A percentile compares a stretch with the other conserved stretches of the same genome.
These are phyloP conservation scores for Calycina herbarum DNA, from an alignment of 2,329 filamentous ascomycete genomes.

Conservation along the genomic window DNA sequence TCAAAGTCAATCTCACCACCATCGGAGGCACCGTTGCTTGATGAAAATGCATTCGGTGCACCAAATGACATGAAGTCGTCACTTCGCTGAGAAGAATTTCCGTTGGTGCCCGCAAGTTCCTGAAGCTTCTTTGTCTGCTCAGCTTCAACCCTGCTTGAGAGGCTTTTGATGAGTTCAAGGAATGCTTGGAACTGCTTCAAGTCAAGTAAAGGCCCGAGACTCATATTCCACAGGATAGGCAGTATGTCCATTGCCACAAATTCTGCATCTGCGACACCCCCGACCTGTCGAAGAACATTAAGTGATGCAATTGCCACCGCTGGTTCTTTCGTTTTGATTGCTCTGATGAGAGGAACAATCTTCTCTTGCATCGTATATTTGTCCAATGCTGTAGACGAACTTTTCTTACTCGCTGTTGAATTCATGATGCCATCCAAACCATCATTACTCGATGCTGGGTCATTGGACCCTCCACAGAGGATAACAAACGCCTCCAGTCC, in stretches of 20 bases:
- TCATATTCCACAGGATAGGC: slow-evolving; percentile 89
- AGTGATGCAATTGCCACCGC: slow-evolving; percentile 95
- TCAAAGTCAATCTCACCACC: slow-evolving; percentile 84
- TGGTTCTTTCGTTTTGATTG: slow-evolving; percentile 96
- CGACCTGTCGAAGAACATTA: slow-evolving; percentile 80
- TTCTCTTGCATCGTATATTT: slow-evolving; percentile 99
- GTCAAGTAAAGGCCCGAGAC: slow-evolving; percentile 83
- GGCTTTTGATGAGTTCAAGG: slow-evolving; percentile 81
- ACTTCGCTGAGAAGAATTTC: slow-evolving; percentile 49
- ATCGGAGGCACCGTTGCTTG: slow-evolving; percentile 52
- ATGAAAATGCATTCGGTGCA: slow-evolving; percentile 57
- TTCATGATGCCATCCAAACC: slow-evolving; percentile 72
- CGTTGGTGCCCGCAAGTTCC: slow-evolving; percentile 67
- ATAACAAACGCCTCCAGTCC: slow-evolving; percentile 88
- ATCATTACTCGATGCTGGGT: slow-evolving; percentile 56
- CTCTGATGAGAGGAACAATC: slow-evolving; percentile 84
- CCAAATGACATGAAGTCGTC: slow-evolving; percentile 73
- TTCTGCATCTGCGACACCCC: slow-evolving; percentile 78
- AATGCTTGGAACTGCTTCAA: slow-evolving; percentile 85
- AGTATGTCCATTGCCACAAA: slow-evolving; percentile 91
- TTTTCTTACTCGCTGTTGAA: slow-evolving; percentile 51
- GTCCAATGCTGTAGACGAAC: slow-evolving; percentile 78
- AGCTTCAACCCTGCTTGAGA: slow-evolving; percentile 79
- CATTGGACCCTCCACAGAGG: slow-evolving; percentile 75
- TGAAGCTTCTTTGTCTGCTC: slow-evolving; percentile 88